phyloP scores from a whole-genome alignment of 192 early-diverging fungal genomes.

The Chytriomyces sp. region DNA sequence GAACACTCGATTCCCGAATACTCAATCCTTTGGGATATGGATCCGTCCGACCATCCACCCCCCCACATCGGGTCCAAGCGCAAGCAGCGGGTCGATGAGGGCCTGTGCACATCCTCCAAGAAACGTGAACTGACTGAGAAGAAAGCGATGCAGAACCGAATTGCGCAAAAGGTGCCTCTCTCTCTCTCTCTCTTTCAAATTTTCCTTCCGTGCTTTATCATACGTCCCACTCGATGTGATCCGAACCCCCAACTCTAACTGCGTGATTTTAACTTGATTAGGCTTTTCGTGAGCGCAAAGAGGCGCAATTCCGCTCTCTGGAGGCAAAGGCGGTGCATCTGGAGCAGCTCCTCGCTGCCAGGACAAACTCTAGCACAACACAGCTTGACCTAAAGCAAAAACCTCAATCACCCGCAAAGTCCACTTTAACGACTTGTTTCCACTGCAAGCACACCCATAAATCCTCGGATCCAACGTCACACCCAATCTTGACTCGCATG shows the following conservation, averaged over 20 bases:
- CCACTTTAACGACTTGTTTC: background rate
- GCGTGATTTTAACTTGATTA: background rate
- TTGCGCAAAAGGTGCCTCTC: background rate
- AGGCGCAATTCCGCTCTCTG: background rate
- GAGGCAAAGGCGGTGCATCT: background rate
- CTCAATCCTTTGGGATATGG: too few species aligned
- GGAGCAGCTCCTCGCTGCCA: background rate
- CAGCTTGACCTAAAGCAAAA: background rate
- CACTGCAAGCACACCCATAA: background rate
- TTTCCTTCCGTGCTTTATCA: too few species aligned
- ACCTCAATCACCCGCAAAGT: background rate
- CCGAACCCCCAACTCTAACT: background rate
- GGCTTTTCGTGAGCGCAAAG: background rate
- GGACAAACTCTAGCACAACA: background rate
- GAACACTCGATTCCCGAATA: too few species aligned
- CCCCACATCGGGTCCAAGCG: too few species aligned
- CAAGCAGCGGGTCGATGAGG: too few species aligned
- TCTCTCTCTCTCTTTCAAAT: background rate
- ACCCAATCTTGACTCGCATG: background rate
- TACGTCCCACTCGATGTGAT: too few species aligned
- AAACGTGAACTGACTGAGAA: conserved; percentile 5
- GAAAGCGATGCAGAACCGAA: background rate
- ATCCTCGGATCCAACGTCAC: background rate
- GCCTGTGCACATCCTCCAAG: background rate
- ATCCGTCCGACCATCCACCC: too few species aligned